Percentiles rank a stretch among this genome's conserved stretches.
These are phyloP conservation scores for Brassica balearica DNA, from an alignment of 441 rosid genomes.

Conservation along the genomic window DNA sequence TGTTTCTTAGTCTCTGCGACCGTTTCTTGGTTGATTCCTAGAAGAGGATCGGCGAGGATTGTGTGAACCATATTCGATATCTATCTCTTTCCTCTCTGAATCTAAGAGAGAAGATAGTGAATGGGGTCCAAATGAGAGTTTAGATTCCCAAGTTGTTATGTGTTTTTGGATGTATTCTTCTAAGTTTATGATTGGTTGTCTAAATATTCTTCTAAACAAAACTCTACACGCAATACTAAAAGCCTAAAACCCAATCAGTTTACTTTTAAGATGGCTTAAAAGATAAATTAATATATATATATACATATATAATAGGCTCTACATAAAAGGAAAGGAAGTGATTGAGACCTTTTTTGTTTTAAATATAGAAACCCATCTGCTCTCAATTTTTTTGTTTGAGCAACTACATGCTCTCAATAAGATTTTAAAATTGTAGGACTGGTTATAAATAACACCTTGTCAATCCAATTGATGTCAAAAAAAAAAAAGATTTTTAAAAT, in stretches of 20 bases:
- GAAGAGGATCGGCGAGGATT: conserved; percentile 45
- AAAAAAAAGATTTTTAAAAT: too few species aligned
- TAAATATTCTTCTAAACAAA: neutral
- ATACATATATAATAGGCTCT: too few species aligned
- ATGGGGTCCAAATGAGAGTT: conserved; percentile 4
- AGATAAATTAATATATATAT: neutral
- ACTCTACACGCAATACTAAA: conserved; percentile 1
- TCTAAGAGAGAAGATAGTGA: conserved; percentile 16
- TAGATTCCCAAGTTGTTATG: conserved; percentile 3
- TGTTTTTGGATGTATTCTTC: neutral
- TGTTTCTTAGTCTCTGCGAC: conserved; percentile 21
- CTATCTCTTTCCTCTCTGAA: conserved; percentile 15
- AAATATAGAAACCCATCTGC: too few species aligned
- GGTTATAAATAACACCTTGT: too few species aligned
- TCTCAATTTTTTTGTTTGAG: too few species aligned
- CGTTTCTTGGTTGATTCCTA: conserved; percentile 23
- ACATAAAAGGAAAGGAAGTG: neutral
- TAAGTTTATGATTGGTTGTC: neutral
- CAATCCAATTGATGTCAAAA: too few species aligned
- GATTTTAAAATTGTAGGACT: too few species aligned
- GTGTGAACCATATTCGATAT: conserved; percentile 24
- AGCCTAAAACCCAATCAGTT: neutral
- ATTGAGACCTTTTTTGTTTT: neutral
- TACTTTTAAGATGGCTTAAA: neutral
- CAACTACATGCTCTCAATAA: too few species aligned